Evolutionary conservation across 2,329 filamentous ascomycete genomes (phyloP), one percentile per base, ranked within the genome.

Genomic region (Penicillium freii): DNA sequence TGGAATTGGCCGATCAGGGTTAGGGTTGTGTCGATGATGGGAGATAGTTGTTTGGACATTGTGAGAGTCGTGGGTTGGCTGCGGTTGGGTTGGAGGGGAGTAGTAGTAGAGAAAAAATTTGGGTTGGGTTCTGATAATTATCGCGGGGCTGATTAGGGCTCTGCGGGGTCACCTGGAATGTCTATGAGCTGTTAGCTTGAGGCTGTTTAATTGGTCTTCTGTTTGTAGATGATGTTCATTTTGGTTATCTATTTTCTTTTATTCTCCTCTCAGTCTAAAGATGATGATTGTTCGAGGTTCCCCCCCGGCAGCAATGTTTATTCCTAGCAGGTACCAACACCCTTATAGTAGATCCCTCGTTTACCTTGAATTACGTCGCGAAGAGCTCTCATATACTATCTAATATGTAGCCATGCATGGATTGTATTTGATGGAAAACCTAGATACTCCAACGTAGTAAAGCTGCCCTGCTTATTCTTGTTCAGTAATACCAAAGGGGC

Each of bases 1-100:
- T 71, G 71, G 62, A 79, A 78, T 66, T 76, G 75, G 6, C 70
- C 65, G 31, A 74, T 58, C 50, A 80, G 74, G 31, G 66, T 64
- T 25, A 75, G 58, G 4, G 73, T 72, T 7, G 76, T 74, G 21
- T 58, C 59, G 4, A 78, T 60, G 19, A 71, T 61, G 27, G 62
- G 56, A 2, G 63, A 50, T 13, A 78, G 66, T 58, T 71, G 69
- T 52, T 69, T 63, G 1, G 70, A 62, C 70, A 75, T 75, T 60
- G 59, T 69, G 44, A 45, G 46, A 49, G 58, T 47, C 15, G 57
- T 50, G 43, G 29, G 31, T 25, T 45, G 27, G 42, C 47, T 19
- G 46, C 23, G 31, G 21, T 42, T 52, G 53, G 25, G 44, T 52
- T 54, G 42, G n/a, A 43, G 38, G 45, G 25, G 38, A 49, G 39